Base-by-base conservation (phyloP, 2,329 filamentous ascomycete species). In the Alternaria solani region DNA sequence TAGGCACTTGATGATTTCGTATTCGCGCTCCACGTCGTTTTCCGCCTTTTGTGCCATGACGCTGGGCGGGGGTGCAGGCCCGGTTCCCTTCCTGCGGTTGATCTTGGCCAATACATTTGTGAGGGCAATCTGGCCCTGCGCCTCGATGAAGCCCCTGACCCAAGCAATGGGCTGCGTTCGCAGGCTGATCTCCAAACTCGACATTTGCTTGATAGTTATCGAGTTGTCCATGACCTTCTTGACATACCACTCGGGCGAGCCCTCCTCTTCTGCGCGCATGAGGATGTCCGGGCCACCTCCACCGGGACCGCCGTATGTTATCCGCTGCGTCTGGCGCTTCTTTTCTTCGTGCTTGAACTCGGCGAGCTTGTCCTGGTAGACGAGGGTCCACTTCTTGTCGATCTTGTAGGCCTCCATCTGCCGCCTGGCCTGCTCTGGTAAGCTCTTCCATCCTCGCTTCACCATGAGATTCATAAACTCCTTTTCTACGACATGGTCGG, bases 181-280 rank as follows among this genome's bases (percentile, higher is more conserved):
- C 71, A 99, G 80, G 78, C 94, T 97, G 81, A 99, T 96, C 75
- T 95, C 93, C 75, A 99, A 82, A 82, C 93, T 97, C 65, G 92
- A 92, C 64, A 99, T 85, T 63, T 96, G 92, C 82, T 98, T 97
- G 66, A 90, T 87, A 55, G 94, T 93, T 67, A 98, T 92, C 63
- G 88, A 92, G 79, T 97, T 96, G 78, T 98, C 94, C 91, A 98
- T 93, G 61, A 98, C 92, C 77, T 92, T 94, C 76, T 93, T 91
- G 54, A 99, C 94, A 78, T 97, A 99, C 94, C 94, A 99, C 80
- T 98, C 94, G 3, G 95, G 95, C 51, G 92, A 96, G 44, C 94
- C 94, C 79, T 98, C 95, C 77, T 98, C 94, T 75, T 97, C 94
- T 7, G 92, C 92, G 69, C 92, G 89, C 42, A 89, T 87, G 41